Evolutionary conservation across 1,284 basidiomycete species (phyloP).

Genomic region (Gastroboletus turbinatus): DNA sequence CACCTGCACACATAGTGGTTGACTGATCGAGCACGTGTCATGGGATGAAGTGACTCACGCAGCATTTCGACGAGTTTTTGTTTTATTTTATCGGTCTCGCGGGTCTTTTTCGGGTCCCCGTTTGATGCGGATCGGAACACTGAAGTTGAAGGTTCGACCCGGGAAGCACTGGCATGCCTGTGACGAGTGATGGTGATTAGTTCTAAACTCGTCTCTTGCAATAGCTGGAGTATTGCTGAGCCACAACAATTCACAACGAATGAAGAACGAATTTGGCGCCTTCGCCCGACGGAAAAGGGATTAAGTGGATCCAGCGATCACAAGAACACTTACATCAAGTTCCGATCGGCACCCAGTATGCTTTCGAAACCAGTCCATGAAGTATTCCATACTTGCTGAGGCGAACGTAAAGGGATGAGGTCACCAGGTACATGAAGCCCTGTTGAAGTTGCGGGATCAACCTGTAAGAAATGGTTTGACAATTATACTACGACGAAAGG

Average conservation of each 20-base stretch:
- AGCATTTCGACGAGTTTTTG: slow-evolving; percentile 3
- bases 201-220: too few relatives aligned
- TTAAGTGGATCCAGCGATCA: too few relatives aligned
- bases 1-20: not conserved
- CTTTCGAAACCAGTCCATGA: not conserved
- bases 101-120: too few relatives aligned
- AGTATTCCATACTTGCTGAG: not conserved
- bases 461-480: not conserved
- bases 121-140: too few relatives aligned
- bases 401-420: not conserved
- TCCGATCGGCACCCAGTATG: not conserved
- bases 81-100: too few relatives aligned
- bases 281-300: too few relatives aligned
- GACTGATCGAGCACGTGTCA: too few relatives aligned
- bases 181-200: not conserved
- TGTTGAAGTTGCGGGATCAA: not conserved
- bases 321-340: not conserved
- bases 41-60: not conserved
- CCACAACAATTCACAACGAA: not conserved
- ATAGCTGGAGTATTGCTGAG: too few relatives aligned
- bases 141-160: too few relatives aligned
- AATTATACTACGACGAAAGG: too few relatives aligned
- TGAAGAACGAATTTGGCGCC: too few relatives aligned
- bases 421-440: not conserved
- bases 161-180: not conserved